Conservation (phyloP, 31 red algal species). For the Asparagopsis taxiformis region DNA sequence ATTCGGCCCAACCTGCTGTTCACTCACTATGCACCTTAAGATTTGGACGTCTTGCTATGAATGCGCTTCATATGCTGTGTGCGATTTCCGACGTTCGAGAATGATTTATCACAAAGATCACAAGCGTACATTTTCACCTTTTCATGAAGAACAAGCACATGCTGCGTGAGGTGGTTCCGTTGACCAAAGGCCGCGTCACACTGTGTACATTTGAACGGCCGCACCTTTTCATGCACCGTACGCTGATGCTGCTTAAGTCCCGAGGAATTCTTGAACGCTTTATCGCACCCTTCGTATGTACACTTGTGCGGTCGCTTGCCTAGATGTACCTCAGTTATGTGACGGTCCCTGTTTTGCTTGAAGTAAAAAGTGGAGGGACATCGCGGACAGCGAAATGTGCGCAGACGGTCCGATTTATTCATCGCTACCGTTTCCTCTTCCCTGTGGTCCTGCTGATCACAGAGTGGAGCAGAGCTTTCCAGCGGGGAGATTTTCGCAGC, state of each 20-base stretch:
- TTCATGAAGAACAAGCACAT: slow-evolving; percentile 41
- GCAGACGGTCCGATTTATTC: background rate
- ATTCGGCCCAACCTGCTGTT: background rate
- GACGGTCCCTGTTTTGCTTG: slow-evolving; percentile 67
- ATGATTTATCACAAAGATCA: slow-evolving; percentile 31
- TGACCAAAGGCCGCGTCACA: slow-evolving; percentile 58
- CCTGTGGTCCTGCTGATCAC: background rate
- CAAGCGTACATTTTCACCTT: slow-evolving; percentile 41
- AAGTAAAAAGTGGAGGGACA: slow-evolving; percentile 52
- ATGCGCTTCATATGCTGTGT: slow-evolving; percentile 47
- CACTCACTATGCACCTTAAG: background rate
- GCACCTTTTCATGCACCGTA: slow-evolving; percentile 46
- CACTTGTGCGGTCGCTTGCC: slow-evolving; percentile 45
- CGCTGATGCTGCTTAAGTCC: slow-evolving; percentile 49
- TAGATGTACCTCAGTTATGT: slow-evolving; percentile 50
- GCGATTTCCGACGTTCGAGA: slow-evolving; percentile 60
- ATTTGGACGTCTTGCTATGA: slow-evolving; percentile 13
- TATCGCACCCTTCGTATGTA: slow-evolving; percentile 16
- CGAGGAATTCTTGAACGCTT: slow-evolving; percentile 44
- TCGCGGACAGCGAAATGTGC: slow-evolving; percentile 8
- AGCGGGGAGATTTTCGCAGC: too few relatives aligned
- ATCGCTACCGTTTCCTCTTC: background rate
- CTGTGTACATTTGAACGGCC: slow-evolving; percentile 47
- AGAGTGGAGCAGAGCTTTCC: background rate
- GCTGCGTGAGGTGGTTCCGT: slow-evolving; percentile 63